Conservation (phyloP, 768 basidiomycete species). For the Mycena venus region DNA sequence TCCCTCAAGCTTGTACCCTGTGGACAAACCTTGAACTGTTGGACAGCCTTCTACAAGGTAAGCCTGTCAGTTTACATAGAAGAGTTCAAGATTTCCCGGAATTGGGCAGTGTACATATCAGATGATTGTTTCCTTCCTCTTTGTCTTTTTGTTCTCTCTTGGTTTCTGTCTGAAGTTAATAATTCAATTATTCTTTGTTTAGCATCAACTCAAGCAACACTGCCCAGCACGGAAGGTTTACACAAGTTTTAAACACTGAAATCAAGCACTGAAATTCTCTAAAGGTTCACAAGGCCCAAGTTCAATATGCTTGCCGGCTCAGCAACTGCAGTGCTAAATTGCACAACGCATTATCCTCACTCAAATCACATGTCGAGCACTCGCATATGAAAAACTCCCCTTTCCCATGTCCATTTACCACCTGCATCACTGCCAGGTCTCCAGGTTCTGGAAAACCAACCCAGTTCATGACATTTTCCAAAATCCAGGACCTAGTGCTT, state of each 20-base stretch:
- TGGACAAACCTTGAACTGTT: conserved; percentile 10
- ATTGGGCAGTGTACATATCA: background rate
- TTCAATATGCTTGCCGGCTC: conserved; percentile 8
- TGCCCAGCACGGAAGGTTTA: background rate
- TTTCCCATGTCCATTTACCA: conserved; percentile 22
- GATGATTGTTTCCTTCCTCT: background rate
- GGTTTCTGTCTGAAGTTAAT: background rate
- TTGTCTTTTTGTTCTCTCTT: background rate
- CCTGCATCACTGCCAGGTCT: background rate
- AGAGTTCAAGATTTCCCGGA: background rate
- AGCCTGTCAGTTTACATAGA: background rate
- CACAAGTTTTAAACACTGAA: background rate
- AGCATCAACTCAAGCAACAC: conserved; percentile 27
- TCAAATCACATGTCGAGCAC: conserved; percentile 11
- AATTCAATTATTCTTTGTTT: background rate
- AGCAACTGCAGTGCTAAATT: conserved; percentile 17
- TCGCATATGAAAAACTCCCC: conserved; percentile 7
- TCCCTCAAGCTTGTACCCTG: background rate
- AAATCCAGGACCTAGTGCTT: background rate
- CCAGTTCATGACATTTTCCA: background rate
- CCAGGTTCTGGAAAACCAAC: background rate
- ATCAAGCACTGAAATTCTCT: background rate
- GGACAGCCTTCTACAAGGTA: conserved; percentile 22
- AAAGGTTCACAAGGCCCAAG: background rate
- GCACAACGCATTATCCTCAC: background rate